phyloP scores from a whole-genome alignment of 495 filamentous ascomycete species.

The Xylaria bambusicola region DNA sequence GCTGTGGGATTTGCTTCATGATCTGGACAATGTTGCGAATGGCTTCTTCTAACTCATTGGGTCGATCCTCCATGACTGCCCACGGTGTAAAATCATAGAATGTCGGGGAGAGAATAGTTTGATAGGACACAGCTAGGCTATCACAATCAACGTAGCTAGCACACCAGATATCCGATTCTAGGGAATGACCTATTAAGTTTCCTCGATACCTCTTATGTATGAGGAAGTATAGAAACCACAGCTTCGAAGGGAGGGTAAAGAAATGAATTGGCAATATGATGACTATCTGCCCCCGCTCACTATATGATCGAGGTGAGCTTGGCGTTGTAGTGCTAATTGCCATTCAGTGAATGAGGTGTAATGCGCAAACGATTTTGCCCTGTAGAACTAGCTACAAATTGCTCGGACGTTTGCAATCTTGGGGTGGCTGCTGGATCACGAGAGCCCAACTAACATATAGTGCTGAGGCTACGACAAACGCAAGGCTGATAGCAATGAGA shows the following conservation, averaged over 20 bases:
- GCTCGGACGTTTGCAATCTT: not conserved
- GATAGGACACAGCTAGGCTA: too few species aligned
- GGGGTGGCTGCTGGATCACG: not conserved
- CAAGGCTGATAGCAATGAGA: too few species aligned
- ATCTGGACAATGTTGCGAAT: slow-evolving; percentile 30
- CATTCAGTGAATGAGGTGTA: not conserved
- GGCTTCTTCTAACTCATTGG: slow-evolving; percentile 28
- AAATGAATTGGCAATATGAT: not conserved
- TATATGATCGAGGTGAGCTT: not conserved
- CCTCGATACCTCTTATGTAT: too few species aligned
- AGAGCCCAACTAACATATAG: too few species aligned
- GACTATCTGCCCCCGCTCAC: not conserved
- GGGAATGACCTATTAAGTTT: too few species aligned
- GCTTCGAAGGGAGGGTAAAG: too few species aligned
- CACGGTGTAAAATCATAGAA: not conserved
- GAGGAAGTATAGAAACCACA: too few species aligned
- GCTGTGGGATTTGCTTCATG: slow-evolving; percentile 31
- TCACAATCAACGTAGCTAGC: too few species aligned
- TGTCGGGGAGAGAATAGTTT: too few species aligned
- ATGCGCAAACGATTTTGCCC: not conserved
- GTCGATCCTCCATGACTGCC: not conserved
- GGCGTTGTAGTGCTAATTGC: not conserved
- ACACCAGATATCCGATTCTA: too few species aligned
- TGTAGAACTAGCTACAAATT: not conserved
- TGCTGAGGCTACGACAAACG: too few species aligned